Conservation (phyloP, 257 asterid species). For the Forsythia viridissima region DNA sequence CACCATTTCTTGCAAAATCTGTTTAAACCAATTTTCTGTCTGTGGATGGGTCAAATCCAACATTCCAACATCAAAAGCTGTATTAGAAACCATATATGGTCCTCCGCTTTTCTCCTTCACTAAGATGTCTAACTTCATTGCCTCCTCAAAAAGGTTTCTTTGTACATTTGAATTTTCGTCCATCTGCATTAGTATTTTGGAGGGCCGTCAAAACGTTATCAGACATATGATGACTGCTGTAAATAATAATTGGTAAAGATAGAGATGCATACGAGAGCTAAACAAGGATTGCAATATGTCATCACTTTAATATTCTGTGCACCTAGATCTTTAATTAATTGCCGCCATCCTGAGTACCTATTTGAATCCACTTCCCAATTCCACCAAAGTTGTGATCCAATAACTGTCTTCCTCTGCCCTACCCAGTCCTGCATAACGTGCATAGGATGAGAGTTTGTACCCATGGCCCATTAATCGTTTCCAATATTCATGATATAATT, state of each 20-base stretch:
- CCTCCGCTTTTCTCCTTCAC: slow-evolving; percentile 76
- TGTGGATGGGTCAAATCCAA: slow-evolving; percentile 84
- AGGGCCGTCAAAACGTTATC: background rate
- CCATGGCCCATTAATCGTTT: background rate
- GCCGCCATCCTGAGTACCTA: slow-evolving; percentile 77
- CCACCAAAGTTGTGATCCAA: slow-evolving; percentile 99
- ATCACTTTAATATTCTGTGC: slow-evolving; percentile 63
- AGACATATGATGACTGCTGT: background rate
- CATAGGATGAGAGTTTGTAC: background rate
- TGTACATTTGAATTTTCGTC: slow-evolving; percentile 57
- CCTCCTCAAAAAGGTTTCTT: slow-evolving; percentile 80
- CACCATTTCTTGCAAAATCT: slow-evolving; percentile 80
- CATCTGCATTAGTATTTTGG: slow-evolving; percentile 47
- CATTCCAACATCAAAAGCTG: slow-evolving; percentile 97
- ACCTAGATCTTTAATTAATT: slow-evolving; percentile 60
- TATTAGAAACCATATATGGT: slow-evolving; percentile 86
- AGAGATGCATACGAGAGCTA: slow-evolving; percentile 68
- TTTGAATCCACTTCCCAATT: slow-evolving; percentile 92
- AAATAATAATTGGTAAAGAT: background rate
- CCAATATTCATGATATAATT: background rate
- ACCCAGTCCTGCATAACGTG: slow-evolving; percentile 76
- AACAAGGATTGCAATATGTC: slow-evolving; percentile 99
- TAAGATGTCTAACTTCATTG: slow-evolving; percentile 71
- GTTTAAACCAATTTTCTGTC: slow-evolving; percentile 79
- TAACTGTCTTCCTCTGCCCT: slow-evolving; percentile 89